A percentile compares a stretch with the other conserved stretches of the same genome.
These are phyloP conservation scores for Schwanniomyces vanrijiae DNA, from an alignment of 805 yeast species.

Conservation along the genomic window DNA sequence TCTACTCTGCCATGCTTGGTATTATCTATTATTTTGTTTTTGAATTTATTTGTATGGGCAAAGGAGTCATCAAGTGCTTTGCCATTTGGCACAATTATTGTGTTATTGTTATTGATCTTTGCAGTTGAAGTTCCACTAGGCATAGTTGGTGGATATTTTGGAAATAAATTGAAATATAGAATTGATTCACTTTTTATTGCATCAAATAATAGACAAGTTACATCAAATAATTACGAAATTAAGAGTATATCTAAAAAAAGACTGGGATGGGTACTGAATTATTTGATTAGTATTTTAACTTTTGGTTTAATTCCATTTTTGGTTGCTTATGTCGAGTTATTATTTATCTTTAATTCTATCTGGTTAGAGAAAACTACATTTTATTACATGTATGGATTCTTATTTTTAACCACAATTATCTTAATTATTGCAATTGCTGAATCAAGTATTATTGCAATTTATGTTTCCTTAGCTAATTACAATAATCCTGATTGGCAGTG, in stretches of 20 bases:
- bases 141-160: constrained; percentile 63
- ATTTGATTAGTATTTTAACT: constrained; percentile 33
- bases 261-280: constrained; percentile 20
- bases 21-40: constrained; percentile 48
- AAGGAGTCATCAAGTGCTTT: constrained; percentile 72
- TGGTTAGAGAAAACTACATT: constrained; percentile 81
- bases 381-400: constrained; percentile 78
- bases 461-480: constrained; percentile 53
- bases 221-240: background rate
- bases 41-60: constrained; percentile 75
- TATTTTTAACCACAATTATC: constrained; percentile 59
- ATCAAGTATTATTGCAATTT: constrained; percentile 68
- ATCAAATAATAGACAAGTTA: background rate
- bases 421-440: constrained; percentile 66
- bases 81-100: constrained; percentile 74
- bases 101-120: constrained; percentile 58
- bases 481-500: constrained; percentile 77
- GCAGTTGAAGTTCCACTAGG: constrained; percentile 75
- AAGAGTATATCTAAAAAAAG: background rate
- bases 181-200: constrained; percentile 19
- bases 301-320: constrained; percentile 80
- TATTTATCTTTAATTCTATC: constrained; percentile 69
- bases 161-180: constrained; percentile 35
- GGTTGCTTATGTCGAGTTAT: constrained; percentile 75
- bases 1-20: constrained; percentile 48